Evolutionary conservation across 2,329 filamentous ascomycete genomes (phyloP), one percentile per base, ranked within the genome.

Genomic region (Verruconis gallopava): DNA sequence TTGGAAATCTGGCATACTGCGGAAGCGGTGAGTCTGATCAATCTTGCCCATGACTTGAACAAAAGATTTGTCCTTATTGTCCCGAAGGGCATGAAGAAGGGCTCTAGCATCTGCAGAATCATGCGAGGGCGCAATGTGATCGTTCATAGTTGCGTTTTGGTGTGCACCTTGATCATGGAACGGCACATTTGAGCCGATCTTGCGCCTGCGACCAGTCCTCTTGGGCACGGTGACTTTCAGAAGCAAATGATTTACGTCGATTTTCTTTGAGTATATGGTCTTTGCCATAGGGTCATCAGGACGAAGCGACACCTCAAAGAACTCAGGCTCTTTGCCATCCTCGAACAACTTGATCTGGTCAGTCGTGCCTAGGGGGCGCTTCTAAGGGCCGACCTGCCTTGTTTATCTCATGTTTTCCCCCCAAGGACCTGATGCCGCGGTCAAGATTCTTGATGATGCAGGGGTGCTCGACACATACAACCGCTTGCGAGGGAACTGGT

Each of bases 201-300:
- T 94, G 45, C 88, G 75, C 61, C 83, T 93, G 46, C 85, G 75
- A 3, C 88, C 88, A 2, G 86, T 95, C 43, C 85, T 71, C 58
- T 79, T 91, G 0, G 91, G 89, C 1, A 96, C 76, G 0, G 81
- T 86, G 43, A 98, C 71, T 57, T 86, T 88, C 41, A 98, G 68
- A 15, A 96, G 70, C 15, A 96, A 65, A 54, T 95, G 93, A 55
- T 86, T 84, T 6, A 85, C 82, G 15, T 74, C 64, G 21, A 79
- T 74, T 54, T 80, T 82, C 33, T 79, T 78, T 5, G 89, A 94
- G 50, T 81, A 68, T 46, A 94, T 67, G 5, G 84, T 83, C 50
- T 81, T 80, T 52, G 82, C 78, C 53, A 85, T 77, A 2, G 81
- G 79, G 58, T 93, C 85, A 48, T 85, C 74, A 18, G 82, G 83